These are phyloP conservation scores for Suillus weaverae DNA, from an alignment of 768 basidiomycete species.

Conservation along the genomic window DNA sequence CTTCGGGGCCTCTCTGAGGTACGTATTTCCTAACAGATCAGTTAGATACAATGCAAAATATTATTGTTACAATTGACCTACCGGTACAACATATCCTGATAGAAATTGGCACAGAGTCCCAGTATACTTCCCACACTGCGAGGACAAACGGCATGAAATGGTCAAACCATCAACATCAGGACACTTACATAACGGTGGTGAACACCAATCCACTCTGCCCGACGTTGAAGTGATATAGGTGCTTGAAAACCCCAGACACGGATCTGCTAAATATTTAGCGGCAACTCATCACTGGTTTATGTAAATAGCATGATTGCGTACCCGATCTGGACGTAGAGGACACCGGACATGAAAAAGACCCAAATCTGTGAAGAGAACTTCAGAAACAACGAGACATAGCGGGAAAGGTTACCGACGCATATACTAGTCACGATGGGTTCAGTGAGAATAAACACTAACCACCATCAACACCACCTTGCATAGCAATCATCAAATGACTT, in stretches of 20 bases:
- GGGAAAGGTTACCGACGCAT: constrained; percentile 47
- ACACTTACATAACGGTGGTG: constrained; percentile 51
- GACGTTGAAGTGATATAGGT: constrained; percentile 58
- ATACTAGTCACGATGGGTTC: constrained; percentile 77
- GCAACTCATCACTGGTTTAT: not conserved
- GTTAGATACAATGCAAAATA: constrained; percentile 19
- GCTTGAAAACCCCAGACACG: constrained; percentile 52
- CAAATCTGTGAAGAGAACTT: constrained; percentile 45
- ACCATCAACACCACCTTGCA: constrained; percentile 3
- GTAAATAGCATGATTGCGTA: constrained; percentile 20
- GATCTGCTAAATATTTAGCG: constrained; percentile 39
- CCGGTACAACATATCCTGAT: constrained; percentile 50
- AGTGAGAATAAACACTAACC: constrained; percentile 20
- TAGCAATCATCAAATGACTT: constrained; percentile 28
- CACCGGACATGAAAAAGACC: constrained; percentile 73
- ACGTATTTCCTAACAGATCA: constrained; percentile 31
- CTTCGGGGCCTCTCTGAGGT: constrained; percentile 46
- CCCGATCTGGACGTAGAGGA: constrained; percentile 66
- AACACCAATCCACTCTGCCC: constrained; percentile 63
- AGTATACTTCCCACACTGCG: constrained; percentile 52
- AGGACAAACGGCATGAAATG: constrained; percentile 1
- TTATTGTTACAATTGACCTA: constrained; percentile 17
- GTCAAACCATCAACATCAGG: not conserved
- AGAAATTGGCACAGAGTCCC: constrained; percentile 43
- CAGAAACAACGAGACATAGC: not conserved